These are phyloP conservation scores for Phyllosticta citribraziliensis DNA, from an alignment of 2,329 filamentous ascomycete genomes.

Conservation along the genomic window DNA sequence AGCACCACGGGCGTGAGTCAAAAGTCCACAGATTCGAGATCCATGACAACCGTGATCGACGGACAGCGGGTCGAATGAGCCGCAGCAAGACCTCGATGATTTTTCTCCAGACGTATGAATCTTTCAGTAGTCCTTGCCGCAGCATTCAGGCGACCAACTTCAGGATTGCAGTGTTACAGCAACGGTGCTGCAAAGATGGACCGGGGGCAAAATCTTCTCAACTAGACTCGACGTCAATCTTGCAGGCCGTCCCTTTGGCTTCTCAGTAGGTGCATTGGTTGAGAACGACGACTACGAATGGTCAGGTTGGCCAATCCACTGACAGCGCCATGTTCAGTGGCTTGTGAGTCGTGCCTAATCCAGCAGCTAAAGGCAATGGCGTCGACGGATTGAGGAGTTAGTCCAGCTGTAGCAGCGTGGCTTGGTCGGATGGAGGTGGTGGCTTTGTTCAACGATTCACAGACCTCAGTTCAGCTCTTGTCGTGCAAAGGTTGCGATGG, in stretches of 20 bases:
- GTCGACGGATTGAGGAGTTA: background rate
- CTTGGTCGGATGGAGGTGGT: background rate
- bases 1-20: background rate
- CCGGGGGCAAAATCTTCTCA: background rate
- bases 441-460: background rate
- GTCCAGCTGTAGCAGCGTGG: background rate
- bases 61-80: background rate
- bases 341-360: background rate
- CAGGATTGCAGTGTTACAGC: background rate
- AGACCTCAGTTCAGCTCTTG: background rate
- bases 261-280: background rate
- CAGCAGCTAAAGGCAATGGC: background rate
- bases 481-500: background rate
- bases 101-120: background rate
- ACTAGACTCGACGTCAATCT: background rate
- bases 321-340: background rate
- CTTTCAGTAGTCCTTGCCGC: background rate
- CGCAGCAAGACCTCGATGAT: background rate
- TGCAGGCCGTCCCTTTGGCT: background rate
- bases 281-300: background rate
- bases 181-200: background rate
- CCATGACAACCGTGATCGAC: background rate
- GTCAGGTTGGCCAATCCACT: background rate
- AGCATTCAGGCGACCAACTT: background rate
- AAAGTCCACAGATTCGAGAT: background rate